Conservation (phyloP, 2,329 filamentous ascomycete genomes). For the Didymella pinodella region DNA sequence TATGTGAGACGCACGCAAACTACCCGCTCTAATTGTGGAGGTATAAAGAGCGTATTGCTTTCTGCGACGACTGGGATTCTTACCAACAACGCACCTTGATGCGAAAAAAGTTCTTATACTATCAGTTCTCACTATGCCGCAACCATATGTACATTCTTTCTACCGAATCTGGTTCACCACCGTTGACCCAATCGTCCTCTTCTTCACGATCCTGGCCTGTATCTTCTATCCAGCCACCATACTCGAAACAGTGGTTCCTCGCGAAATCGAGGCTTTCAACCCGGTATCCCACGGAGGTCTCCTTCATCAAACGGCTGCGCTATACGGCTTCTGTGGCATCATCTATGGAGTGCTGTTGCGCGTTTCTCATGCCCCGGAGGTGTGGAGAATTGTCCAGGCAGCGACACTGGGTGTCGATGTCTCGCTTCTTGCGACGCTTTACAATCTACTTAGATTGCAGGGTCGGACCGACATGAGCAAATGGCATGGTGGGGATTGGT, state of each 20-base stretch:
- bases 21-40: neutral
- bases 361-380: conserved; percentile 13
- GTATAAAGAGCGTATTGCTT: neutral
- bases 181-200: conserved; percentile 20
- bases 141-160: conserved; percentile 20
- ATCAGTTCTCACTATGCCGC: conserved; percentile 4
- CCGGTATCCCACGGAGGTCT: conserved; percentile 12
- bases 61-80: neutral
- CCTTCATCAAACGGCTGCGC: conserved; percentile 14
- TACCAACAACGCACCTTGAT: neutral
- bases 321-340: conserved; percentile 20
- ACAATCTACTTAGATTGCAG: conserved; percentile 5
- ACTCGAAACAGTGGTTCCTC: conserved; percentile 12
- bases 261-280: conserved; percentile 4
- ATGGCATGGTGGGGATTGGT: conserved; percentile 15
- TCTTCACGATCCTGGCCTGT: conserved; percentile 21
- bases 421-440: conserved; percentile 10
- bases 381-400: conserved; percentile 24
- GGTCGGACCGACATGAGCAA: neutral
- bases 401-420: conserved; percentile 18
- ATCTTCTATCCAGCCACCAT: conserved; percentile 13
- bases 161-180: conserved; percentile 26
- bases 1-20: conserved; percentile 5
- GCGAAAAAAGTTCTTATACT: neutral
- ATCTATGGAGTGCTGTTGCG: conserved; percentile 20